phyloP scores from a whole-genome alignment of 179 eudicot species.

The Silene coronaria region DNA sequence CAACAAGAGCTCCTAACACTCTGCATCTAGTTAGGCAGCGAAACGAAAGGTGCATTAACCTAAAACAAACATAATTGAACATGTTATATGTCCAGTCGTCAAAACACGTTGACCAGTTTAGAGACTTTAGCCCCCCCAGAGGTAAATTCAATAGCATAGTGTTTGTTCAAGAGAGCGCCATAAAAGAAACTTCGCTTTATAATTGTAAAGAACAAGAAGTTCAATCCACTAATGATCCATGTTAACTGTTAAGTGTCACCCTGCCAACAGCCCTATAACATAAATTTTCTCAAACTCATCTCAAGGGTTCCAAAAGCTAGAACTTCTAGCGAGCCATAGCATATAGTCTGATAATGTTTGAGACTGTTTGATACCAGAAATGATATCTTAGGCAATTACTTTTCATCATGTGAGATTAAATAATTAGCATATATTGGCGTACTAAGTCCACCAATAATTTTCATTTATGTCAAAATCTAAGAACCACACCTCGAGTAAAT shows the following conservation, averaged over 20 bases:
- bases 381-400: neutral
- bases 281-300: neutral
- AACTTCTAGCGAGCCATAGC: neutral
- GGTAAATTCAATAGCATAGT: neutral
- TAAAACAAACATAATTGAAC: neutral
- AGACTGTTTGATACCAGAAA: neutral
- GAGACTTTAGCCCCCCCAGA: too few relatives aligned
- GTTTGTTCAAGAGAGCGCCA: neutral
- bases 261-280: conserved; percentile 3
- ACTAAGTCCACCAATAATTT: neutral
- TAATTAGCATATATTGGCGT: neutral
- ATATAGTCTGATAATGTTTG: neutral
- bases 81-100: neutral
- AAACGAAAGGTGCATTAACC: neutral
- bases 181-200: neutral
- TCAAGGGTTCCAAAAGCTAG: neutral
- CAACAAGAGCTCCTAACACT: too few relatives aligned
- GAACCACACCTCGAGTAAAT: neutral
- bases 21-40: conserved; percentile 1
- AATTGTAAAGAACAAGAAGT: neutral
- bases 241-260: neutral
- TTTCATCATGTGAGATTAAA: neutral
- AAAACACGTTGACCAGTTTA: neutral
- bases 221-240: neutral
- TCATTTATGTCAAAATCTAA: too few relatives aligned